Evolutionary conservation across 2,329 filamentous ascomycete species (phyloP).

Genomic region (Colletotrichum nymphaeae): DNA sequence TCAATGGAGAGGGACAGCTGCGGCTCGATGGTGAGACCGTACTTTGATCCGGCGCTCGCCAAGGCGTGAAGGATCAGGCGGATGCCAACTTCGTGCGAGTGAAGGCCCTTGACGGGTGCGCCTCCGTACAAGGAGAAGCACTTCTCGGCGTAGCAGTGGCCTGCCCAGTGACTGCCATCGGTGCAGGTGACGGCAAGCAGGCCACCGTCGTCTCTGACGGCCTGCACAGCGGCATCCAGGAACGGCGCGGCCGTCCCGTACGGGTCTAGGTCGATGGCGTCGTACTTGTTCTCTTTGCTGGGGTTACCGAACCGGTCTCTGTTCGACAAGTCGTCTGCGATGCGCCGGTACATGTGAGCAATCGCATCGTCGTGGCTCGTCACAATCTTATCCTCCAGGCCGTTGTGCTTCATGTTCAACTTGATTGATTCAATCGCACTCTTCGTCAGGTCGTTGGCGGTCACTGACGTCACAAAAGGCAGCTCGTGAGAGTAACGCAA

Average conservation of each 20-base stretch:
- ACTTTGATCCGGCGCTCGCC: slow-evolving; percentile 82
- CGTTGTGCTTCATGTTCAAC: slow-evolving; percentile 87
- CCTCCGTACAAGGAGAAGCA: slow-evolving; percentile 94
- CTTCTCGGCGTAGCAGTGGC: slow-evolving; percentile 94
- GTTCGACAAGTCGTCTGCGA: slow-evolving; percentile 64
- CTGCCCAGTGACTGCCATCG: slow-evolving; percentile 94
- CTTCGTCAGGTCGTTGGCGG: slow-evolving; percentile 88
- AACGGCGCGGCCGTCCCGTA: slow-evolving; percentile 96
- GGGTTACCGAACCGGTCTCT: slow-evolving; percentile 52
- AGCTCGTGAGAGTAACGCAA: slow-evolving; percentile 93
- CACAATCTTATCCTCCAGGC: slow-evolving; percentile 75
- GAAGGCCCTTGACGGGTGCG: slow-evolving; percentile 83
- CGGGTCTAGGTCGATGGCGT: slow-evolving; percentile 96
- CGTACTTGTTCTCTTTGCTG: slow-evolving; percentile 70
- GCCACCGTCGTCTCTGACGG: slow-evolving; percentile 85
- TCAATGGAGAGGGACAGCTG: slow-evolving; percentile 94
- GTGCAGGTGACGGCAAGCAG: slow-evolving; percentile 96
- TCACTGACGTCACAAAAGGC: slow-evolving; percentile 83
- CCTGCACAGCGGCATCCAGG: slow-evolving; percentile 89
- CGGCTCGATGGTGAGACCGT: slow-evolving; percentile 90
- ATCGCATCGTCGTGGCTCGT: slow-evolving; percentile 86
- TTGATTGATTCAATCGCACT: slow-evolving; percentile 84
- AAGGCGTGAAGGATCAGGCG: slow-evolving; percentile 87
- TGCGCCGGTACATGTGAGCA: slow-evolving; percentile 86
- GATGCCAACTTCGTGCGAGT: slow-evolving; percentile 90